Evolutionary conservation across 768 basidiomycete genomes (phyloP), one percentile per base, ranked within the genome.

Genomic region (Dentipellis sp.): DNA sequence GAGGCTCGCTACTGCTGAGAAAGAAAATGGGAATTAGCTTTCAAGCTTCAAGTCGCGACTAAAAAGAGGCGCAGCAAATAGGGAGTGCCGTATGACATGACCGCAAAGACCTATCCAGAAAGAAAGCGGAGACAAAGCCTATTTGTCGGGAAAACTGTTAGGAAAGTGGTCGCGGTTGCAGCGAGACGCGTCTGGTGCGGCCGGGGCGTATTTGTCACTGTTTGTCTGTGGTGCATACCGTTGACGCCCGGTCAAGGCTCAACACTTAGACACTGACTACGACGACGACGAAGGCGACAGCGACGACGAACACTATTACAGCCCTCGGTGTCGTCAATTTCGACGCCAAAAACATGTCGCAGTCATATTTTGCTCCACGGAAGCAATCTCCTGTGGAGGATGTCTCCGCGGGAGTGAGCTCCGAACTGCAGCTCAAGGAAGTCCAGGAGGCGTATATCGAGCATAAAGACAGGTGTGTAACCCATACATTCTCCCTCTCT

Each of bases 391-490:
- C 19, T 22, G 19, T 17, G 21, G 52, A 53, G 14, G 38, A 17
- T n/a, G 17, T 14, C 39, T 53, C 52, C 17, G 23, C 37, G 12
- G n/a, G 17, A 8, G 52, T 22, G n/a, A 39, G 40, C 38, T 29
- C 37, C 14, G 52, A 53, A n/a, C 17, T 36, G 21, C 52, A 53
- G 19, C 52, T 53, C 38, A 23, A 42, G 22, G 52, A 53, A 12
- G 46, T 54, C 9, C 53, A 59, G 50, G 50, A 55, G 23, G 56
- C 53, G 38, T 62, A 50, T 34, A 38, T 59, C n/a, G 36, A 48
- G 12, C 56, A 59, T 52, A 62, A 59, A 53, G 53, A 59, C 40
- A 50, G 58, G 60, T 59, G 39, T 7, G 60, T 57, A 16, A 46
- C 11, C 17, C 19, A 29, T 29, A 29, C 29, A 29, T 3, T 42